Base-by-base conservation (phyloP, 495 filamentous ascomycete species). In the Penicillium psychrofluorescens region DNA sequence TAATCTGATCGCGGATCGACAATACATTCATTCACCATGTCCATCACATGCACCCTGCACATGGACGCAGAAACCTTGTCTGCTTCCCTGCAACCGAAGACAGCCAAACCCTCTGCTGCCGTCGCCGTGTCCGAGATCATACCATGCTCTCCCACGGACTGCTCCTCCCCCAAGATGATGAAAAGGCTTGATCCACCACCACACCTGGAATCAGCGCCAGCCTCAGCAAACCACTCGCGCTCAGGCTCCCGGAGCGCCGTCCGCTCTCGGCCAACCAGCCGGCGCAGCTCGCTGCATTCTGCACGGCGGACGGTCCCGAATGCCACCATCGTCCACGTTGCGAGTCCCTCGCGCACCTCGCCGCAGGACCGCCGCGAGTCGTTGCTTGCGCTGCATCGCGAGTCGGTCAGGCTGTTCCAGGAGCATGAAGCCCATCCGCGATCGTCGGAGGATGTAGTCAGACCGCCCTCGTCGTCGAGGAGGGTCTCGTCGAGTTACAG, bases 371-470 rank as follows among this genome's bases (percentile, higher is more conserved):
- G 48, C 34, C 61, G 66, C 8, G 64, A 71, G 45, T 59, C 62
- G 11, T 55, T 73, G 2, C 32, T 73, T 9, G 67, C 66, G 1
- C 42, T 71, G n/a, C 70, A 73, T 38, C 64, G 70, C 11, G 66
- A 73, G 28, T 70, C 67, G 35, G 71, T 67, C 42, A 67, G 70
- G 16, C 51, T 73, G 2, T 73, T 73, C 36, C 64, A 71, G 38
- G 62, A 66, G 7, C 45, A 45, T 5, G 43, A 28, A 2, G 15
- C 29, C 12, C 3, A 6, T 6, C 22, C 22, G 2, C 6, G 22
- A 4, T 22, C 22, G 2, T 22, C 6, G 22, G 22, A 22, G 22
- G 22, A 22, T 22, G 22, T 22, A 6, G 22, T 6, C 22, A 3
- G 22, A 22, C 22, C 2, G 22, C 22, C 22, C 22, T 22, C 22